phyloP scores from a whole-genome alignment of 768 basidiomycete genomes.

The Crepidotus variabilis region DNA sequence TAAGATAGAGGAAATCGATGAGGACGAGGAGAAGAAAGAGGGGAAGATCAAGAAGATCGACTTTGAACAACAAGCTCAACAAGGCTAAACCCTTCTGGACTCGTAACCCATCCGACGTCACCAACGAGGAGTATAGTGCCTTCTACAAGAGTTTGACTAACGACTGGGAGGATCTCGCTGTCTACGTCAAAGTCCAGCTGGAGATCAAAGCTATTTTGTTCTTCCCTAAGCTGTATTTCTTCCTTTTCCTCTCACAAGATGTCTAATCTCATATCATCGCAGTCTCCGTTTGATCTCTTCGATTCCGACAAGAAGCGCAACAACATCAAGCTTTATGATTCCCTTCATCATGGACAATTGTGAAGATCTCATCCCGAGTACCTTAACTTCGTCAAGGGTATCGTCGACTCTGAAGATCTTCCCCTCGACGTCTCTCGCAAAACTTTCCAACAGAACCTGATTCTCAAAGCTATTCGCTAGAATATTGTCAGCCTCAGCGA shows the following conservation, averaged over 20 bases:
- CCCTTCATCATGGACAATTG: constrained; percentile 99
- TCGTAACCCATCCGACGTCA: constrained; percentile 94
- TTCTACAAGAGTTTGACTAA: constrained; percentile 99
- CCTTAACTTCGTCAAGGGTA: constrained; percentile 99
- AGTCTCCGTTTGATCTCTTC: constrained; percentile 98
- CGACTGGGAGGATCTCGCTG: constrained; percentile 99
- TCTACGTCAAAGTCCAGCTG: constrained; percentile 99
- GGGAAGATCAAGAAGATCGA: constrained; percentile 94
- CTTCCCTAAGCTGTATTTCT: constrained; percentile 85
- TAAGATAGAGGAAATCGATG: constrained; percentile 81
- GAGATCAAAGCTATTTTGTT: constrained; percentile 99
- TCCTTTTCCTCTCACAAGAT: background rate
- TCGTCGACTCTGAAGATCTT: constrained; percentile 99
- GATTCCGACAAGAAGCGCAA: constrained; percentile 99
- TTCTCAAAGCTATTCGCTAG: constrained; percentile 98
- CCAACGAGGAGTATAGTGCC: constrained; percentile 84
- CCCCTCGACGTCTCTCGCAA: constrained; percentile 99
- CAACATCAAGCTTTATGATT: constrained; percentile 99
- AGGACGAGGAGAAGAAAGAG: constrained; percentile 82
- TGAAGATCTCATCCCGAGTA: constrained; percentile 98
- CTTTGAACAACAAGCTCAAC: too few relatives aligned
- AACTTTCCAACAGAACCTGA: constrained; percentile 99
- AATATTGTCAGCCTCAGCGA: constrained; percentile 99
- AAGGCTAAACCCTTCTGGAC: constrained; percentile 99
- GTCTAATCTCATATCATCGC: constrained; percentile 7